These are phyloP conservation scores for Yamadazyma trypodendri DNA, from an alignment of 1,139 yeast species.

Conservation along the genomic window DNA sequence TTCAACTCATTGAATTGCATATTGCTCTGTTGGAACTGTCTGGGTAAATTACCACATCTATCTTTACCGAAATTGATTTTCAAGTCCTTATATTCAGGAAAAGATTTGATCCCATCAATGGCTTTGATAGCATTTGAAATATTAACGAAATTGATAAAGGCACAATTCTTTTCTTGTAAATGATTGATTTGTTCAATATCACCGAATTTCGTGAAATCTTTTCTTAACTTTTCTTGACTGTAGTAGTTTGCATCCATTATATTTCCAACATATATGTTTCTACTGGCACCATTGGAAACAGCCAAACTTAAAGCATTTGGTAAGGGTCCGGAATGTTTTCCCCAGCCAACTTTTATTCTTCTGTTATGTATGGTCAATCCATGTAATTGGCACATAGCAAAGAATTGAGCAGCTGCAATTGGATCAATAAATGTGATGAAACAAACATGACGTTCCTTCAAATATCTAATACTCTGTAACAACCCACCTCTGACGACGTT, in stretches of 20 bases:
- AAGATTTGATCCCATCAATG: slow-evolving; percentile 58
- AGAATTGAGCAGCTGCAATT: slow-evolving; percentile 90
- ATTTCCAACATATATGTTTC: slow-evolving; percentile 87
- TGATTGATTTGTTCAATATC: slow-evolving; percentile 78
- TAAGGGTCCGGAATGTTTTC: slow-evolving; percentile 88
- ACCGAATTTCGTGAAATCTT: slow-evolving; percentile 73
- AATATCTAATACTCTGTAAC: slow-evolving; percentile 67
- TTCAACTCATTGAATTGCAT: slow-evolving; percentile 12
- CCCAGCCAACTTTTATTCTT: slow-evolving; percentile 92
- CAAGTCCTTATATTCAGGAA: slow-evolving; percentile 54
- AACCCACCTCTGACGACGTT: slow-evolving; percentile 93
- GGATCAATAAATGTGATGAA: slow-evolving; percentile 91
- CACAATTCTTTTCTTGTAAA: slow-evolving; percentile 76
- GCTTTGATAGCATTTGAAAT: slow-evolving; percentile 84
- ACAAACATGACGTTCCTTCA: slow-evolving; percentile 83
- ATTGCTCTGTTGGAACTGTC: slow-evolving; percentile 42
- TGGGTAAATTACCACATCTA: slow-evolving; percentile 84
- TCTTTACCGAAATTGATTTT: slow-evolving; percentile 87
- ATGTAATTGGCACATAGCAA: slow-evolving; percentile 81
- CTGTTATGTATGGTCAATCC: slow-evolving; percentile 80
- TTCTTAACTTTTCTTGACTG: slow-evolving; percentile 53
- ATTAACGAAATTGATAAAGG: slow-evolving; percentile 76
- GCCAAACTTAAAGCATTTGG: slow-evolving; percentile 79
- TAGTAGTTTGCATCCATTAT: slow-evolving; percentile 49
- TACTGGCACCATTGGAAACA: slow-evolving; percentile 90